Percentiles rank a stretch among this genome's conserved stretches.
Conservation (phyloP, 2,329 filamentous ascomycete species). For the Cytospora schulzeri region DNA sequence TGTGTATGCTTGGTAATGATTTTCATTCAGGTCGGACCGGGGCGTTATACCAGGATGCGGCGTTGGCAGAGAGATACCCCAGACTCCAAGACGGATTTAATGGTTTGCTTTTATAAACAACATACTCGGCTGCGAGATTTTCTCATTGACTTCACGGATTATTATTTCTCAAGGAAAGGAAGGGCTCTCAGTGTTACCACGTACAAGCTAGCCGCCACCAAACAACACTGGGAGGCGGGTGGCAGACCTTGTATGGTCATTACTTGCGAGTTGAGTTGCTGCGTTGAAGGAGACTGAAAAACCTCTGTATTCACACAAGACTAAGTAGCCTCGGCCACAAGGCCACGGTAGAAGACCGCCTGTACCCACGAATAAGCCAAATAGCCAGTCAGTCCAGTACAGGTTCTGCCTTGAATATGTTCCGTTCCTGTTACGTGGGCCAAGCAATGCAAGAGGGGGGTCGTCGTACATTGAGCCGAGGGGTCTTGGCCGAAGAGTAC, state of each 20-base stretch:
- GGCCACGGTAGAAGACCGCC: neutral
- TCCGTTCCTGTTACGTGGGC: too few species aligned
- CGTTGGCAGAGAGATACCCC: constrained; percentile 22
- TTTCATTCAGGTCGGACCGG: neutral
- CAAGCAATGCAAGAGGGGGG: neutral
- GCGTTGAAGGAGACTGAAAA: neutral
- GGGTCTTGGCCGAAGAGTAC: neutral
- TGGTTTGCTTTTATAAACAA: neutral
- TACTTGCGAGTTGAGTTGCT: neutral
- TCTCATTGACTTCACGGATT: neutral
- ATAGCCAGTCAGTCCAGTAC: neutral
- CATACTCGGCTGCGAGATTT: neutral
- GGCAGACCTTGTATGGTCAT: neutral
- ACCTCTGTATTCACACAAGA: neutral
- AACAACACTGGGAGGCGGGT: neutral
- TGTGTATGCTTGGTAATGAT: constrained; percentile 33
- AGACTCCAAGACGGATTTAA: constrained; percentile 15
- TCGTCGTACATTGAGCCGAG: neutral
- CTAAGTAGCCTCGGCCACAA: too few species aligned
- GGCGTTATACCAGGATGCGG: constrained; percentile 6
- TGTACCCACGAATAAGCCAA: neutral
- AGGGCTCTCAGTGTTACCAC: neutral
- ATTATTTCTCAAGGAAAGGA: neutral
- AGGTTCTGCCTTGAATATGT: too few species aligned
- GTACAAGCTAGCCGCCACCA: neutral